These are phyloP conservation scores for Microthyrium microscopicum DNA, from an alignment of 2,329 filamentous ascomycete genomes.

Conservation along the genomic window DNA sequence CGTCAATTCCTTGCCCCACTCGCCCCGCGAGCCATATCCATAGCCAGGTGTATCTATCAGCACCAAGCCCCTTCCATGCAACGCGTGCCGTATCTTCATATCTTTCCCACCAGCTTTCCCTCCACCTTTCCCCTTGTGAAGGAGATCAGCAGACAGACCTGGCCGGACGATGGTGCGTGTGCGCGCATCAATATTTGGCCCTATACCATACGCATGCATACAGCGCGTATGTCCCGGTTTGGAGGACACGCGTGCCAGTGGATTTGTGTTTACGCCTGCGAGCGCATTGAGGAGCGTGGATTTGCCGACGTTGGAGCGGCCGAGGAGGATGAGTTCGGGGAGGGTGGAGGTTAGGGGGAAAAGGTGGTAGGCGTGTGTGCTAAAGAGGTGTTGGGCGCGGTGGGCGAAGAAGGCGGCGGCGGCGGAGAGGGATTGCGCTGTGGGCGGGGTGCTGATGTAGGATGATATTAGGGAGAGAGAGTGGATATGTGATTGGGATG, in stretches of 20 bases:
- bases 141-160: conserved; percentile 7
- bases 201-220: conserved; percentile 50
- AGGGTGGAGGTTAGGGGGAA: conserved; percentile 38
- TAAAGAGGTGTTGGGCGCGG: conserved; percentile 41
- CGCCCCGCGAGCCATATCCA: conserved; percentile 40
- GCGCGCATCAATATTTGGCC: conserved; percentile 18
- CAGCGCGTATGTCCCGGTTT: conserved; percentile 45
- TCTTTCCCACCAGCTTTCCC: conserved; percentile 8
- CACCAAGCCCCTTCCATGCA: conserved; percentile 29
- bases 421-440: conserved; percentile 24
- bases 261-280: conserved; percentile 24
- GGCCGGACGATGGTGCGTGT: conserved; percentile 10
- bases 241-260: conserved; percentile 38
- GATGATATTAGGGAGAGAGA: too few species aligned
- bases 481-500: too few species aligned
- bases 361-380: conserved; percentile 40
- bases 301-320: conserved; percentile 56
- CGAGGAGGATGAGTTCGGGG: conserved; percentile 50
- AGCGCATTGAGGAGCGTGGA: conserved; percentile 49
- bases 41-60: conserved; percentile 60
- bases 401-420: conserved; percentile 26
- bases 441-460: conserved; percentile 16
- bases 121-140: conserved; percentile 3
- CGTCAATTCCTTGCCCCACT: conserved; percentile 52
- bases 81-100: conserved; percentile 20